Evolutionary conservation across 2,329 filamentous ascomycete genomes (phyloP).

Genomic region (Diaporthe batatas): DNA sequence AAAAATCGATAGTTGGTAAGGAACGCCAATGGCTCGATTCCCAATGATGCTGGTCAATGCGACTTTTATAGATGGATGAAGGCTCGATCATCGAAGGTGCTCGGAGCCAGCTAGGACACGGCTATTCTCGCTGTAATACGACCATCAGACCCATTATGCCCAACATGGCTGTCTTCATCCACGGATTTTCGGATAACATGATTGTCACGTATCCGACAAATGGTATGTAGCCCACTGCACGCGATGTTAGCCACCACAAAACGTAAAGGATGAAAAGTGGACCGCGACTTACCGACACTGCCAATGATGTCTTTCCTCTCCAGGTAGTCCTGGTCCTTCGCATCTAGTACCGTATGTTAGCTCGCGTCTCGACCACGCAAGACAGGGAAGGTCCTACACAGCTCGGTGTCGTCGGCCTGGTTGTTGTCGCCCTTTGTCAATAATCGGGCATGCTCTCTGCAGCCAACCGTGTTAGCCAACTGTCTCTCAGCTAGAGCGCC

Average conservation of each 20-base stretch:
- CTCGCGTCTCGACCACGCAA: neutral
- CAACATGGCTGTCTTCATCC: conserved; percentile 95
- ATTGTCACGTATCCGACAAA: conserved; percentile 99
- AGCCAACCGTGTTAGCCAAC: conserved; percentile 26
- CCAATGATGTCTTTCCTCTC: conserved; percentile 92
- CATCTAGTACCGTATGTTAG: conserved; percentile 61
- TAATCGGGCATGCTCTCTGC: conserved; percentile 73
- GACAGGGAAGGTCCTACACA: conserved; percentile 44
- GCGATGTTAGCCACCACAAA: neutral
- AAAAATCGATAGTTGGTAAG: neutral
- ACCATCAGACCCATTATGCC: conserved; percentile 96
- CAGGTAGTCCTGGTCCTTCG: conserved; percentile 87
- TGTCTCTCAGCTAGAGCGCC: neutral
- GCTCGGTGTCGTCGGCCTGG: conserved; percentile 89
- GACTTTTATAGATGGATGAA: neutral
- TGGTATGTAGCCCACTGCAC: conserved; percentile 82
- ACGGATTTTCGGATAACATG: conserved; percentile 92
- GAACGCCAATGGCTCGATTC: neutral
- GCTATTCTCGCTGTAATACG: conserved; percentile 87
- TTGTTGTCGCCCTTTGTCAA: conserved; percentile 99
- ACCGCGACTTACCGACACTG: conserved; percentile 68
- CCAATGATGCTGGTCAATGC: neutral
- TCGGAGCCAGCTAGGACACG: neutral
- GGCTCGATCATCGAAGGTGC: neutral
- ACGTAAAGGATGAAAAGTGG: neutral